Conservation (phyloP, 2,329 filamentous ascomycete genomes). For the Microsporum canis region DNA sequence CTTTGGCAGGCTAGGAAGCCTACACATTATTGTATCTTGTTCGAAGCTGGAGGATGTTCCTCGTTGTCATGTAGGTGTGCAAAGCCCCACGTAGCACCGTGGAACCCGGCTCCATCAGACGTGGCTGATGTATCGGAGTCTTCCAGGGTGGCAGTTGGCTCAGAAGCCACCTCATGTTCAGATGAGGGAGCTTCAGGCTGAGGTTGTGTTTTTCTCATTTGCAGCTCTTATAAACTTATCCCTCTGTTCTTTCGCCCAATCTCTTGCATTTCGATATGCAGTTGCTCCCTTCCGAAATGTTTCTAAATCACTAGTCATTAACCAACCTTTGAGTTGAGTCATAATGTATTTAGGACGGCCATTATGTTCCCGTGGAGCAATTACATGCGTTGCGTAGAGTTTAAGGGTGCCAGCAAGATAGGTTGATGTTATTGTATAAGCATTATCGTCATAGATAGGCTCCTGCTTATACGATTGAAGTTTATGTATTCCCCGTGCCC, state of each 20-base stretch:
- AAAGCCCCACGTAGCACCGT: constrained; percentile 7
- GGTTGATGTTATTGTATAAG: constrained; percentile 19
- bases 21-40: not conserved
- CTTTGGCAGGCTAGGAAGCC: too few species aligned
- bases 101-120: constrained; percentile 5
- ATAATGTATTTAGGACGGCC: constrained; percentile 7
- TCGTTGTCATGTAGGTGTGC: not conserved
- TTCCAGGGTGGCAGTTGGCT: not conserved
- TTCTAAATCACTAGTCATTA: constrained; percentile 11
- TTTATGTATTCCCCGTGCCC: constrained; percentile 28
- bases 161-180: not conserved
- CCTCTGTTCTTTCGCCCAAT: constrained; percentile 30
- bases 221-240: constrained; percentile 26
- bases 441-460: constrained; percentile 19
- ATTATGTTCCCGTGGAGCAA: not conserved
- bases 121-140: constrained; percentile 2
- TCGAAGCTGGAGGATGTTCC: not conserved
- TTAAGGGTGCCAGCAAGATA: constrained; percentile 9
- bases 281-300: constrained; percentile 19
- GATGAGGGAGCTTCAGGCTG: not conserved
- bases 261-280: constrained; percentile 26
- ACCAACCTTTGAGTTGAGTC: constrained; percentile 4
- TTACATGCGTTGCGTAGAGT: constrained; percentile 7
- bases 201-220: constrained; percentile 16
- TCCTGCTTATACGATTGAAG: constrained; percentile 28